Percentiles rank a stretch among this genome's conserved stretches.
Evolutionary conservation across 495 filamentous ascomycete genomes (phyloP).

Genomic region (Podospora sp.): DNA sequence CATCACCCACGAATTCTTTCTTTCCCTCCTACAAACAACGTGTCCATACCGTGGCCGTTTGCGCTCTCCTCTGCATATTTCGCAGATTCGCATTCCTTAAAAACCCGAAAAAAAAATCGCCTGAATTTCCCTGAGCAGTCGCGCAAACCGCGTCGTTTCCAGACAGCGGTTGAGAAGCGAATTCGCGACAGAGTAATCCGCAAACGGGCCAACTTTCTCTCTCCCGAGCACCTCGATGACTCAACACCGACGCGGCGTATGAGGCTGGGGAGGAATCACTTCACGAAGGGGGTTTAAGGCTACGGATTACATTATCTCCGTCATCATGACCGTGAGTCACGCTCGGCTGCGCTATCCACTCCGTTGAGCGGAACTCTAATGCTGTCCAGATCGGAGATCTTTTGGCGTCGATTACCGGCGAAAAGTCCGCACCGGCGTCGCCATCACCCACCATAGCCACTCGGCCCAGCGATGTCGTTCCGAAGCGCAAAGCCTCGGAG

Average conservation of each 20-base stretch:
- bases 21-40: constrained; percentile 19
- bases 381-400: constrained; percentile 52
- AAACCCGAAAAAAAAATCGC: constrained; percentile 6
- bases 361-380: constrained; percentile 17
- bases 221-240: constrained; percentile 32
- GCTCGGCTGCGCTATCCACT: neutral
- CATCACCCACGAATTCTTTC: constrained; percentile 29
- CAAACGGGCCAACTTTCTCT: constrained; percentile 5
- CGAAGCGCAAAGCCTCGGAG: constrained; percentile 58
- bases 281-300: constrained; percentile 18
- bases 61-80: constrained; percentile 1
- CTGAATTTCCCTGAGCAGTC: neutral
- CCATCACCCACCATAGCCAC: constrained; percentile 36
- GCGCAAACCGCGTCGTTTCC: neutral
- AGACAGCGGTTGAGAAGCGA: neutral
- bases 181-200: neutral
- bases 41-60: neutral
- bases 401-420: constrained; percentile 58
- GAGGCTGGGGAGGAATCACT: constrained; percentile 36
- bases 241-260: constrained; percentile 31
- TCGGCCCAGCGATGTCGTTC: constrained; percentile 27
- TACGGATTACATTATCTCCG: constrained; percentile 3
- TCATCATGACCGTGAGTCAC: constrained; percentile 36
- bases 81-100: neutral
- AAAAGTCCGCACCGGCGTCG: constrained; percentile 44